These are phyloP conservation scores for Cutaneotrichosporon sp. DNA, from an alignment of 1,284 basidiomycete genomes.

Conservation along the genomic window DNA sequence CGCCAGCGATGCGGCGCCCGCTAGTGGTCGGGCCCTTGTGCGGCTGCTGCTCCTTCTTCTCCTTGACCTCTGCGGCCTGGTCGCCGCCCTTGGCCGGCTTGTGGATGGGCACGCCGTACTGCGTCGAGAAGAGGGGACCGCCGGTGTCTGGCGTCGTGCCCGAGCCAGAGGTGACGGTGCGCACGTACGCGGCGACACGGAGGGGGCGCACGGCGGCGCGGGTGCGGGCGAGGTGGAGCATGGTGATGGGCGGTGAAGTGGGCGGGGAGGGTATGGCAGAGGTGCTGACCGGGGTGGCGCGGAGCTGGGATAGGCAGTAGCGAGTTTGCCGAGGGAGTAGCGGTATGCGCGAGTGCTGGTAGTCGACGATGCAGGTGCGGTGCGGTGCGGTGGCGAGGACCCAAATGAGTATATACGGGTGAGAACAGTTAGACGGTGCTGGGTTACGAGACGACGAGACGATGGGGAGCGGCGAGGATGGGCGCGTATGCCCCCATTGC, in stretches of 20 bases:
- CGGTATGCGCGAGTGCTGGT: too few species aligned
- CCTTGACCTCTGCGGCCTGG: not conserved
- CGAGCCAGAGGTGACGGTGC: not conserved
- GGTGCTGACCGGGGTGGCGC: not conserved
- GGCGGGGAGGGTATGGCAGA: not conserved
- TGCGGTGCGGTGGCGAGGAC: not conserved
- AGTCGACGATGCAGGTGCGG: not conserved
- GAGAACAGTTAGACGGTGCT: not conserved
- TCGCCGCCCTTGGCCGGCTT: conserved; percentile 2
- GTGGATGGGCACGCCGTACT: conserved; percentile 1
- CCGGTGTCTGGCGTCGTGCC: conserved; percentile 1
- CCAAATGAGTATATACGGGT: too few species aligned
- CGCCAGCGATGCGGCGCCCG: not conserved
- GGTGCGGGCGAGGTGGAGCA: conserved; percentile 1
- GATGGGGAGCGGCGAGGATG: too few species aligned
- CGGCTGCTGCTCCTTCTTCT: not conserved
- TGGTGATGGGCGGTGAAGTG: not conserved
- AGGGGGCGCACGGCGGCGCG: not conserved
- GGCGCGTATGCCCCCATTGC: not conserved
- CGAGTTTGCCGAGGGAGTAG: too few species aligned
- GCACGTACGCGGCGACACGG: not conserved
- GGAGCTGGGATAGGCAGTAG: not conserved
- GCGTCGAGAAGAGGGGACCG: conserved; percentile 3
- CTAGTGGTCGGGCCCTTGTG: not conserved
- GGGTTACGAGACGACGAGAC: too few species aligned